Percentiles rank a stretch among this genome's conserved stretches.
Evolutionary conservation across 2,329 filamentous ascomycete species (phyloP).

Genomic region (Tolypocladium cylindrosporum): DNA sequence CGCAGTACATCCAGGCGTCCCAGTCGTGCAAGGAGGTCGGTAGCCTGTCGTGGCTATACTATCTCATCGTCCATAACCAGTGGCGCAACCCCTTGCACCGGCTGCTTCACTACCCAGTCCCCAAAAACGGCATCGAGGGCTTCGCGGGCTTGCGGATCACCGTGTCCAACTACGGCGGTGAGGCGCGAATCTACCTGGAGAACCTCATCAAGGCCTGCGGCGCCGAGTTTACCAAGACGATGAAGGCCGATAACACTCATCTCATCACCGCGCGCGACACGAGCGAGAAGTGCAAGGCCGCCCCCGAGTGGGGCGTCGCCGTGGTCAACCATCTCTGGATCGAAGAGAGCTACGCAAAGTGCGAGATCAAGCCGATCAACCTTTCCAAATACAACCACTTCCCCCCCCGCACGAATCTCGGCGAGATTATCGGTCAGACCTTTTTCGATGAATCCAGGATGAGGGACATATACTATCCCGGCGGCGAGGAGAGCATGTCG

Average conservation of each 20-base stretch:
- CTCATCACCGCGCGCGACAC: constrained; percentile 81
- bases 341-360: constrained; percentile 92
- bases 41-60: constrained; percentile 88
- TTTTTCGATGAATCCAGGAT: constrained; percentile 57
- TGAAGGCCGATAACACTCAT: constrained; percentile 93
- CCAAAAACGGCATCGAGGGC: constrained; percentile 65
- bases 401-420: constrained; percentile 78
- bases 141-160: constrained; percentile 73
- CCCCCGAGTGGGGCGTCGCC: constrained; percentile 82
- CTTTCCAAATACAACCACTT: constrained; percentile 76
- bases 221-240: constrained; percentile 84
- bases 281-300: constrained; percentile 89
- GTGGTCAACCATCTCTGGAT: constrained; percentile 95
- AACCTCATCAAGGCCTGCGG: constrained; percentile 80
- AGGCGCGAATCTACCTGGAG: constrained; percentile 86
- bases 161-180: constrained; percentile 91
- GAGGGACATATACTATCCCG: constrained; percentile 59
- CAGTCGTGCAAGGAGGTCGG: constrained; percentile 74
- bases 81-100: constrained; percentile 81
- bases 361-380: constrained; percentile 62
- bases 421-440: constrained; percentile 87
- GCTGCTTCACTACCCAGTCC: constrained; percentile 82
- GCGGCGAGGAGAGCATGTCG: constrained; percentile 37
- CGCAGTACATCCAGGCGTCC: constrained; percentile 67
- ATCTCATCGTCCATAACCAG: constrained; percentile 76